Base-by-base conservation (phyloP, 2,329 filamentous ascomycete species). In the Venturia nashicola region DNA sequence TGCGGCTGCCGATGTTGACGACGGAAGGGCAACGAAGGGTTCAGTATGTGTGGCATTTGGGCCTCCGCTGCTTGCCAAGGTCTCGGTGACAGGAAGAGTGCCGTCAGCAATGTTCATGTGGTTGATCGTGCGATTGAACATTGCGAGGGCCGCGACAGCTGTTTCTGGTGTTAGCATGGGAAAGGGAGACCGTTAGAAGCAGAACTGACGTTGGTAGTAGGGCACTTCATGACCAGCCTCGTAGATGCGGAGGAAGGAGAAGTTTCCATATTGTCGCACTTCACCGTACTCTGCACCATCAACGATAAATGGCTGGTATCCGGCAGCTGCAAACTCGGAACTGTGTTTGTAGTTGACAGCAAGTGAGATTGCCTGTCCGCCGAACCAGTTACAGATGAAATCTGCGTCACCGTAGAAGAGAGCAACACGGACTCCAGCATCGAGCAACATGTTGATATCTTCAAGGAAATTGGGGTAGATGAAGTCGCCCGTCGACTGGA, bases 401-500 rank as follows among this genome's bases (percentile, higher is more conserved):
- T 74, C 72, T 27, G 71, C 71, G 65, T 74, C 72, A 14, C 72
- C 72, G 51, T 74, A 73, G 32, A 68, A 67, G 59, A 77, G 65
- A 27, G 71, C 72, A 2, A 77, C 73, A 14, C 73, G 70, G 8
- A 77, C 72, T 57, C 73, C 75, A 42, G 71, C 69, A 55, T 73
- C 67, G 5, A 78, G 71, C 78, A 66, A 79, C 73, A 70, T 67
- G 64, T 76, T 73, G 12, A 77, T 65, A 65, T 78, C 75, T 32
- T 70, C 67, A 23, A 73, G 76, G 69, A 59, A 59, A 32, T 72
- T 70, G 4, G 61, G 20, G 68, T 85, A 85, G 61, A 84, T 81
- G 67, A 83, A 84, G 72, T 89, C 87, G 54, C 81, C 81, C 2
- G 78, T 79, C 65, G 76, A 73, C 62, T 82, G 78, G 75, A 83